phyloP scores from a whole-genome alignment of 495 filamentous ascomycete genomes.

The Penicillium argentinense region DNA sequence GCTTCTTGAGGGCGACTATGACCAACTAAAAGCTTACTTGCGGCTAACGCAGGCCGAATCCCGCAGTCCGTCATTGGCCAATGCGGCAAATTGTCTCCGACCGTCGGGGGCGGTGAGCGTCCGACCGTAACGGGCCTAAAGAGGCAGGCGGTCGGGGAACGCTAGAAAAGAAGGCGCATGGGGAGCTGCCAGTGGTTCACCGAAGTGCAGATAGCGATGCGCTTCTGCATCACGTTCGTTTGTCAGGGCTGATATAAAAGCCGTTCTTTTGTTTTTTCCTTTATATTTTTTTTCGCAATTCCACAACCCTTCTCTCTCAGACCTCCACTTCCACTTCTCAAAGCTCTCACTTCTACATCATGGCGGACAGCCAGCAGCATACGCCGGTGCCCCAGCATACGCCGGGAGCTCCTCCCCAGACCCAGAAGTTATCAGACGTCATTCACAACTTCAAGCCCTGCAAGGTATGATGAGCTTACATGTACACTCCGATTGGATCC shows the following conservation, averaged over 20 bases:
- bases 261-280: constrained; percentile 1
- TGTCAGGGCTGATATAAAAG: background rate
- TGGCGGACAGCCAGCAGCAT: constrained; percentile 35
- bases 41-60: constrained; percentile 22
- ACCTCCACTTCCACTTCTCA: background rate
- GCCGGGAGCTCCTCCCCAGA: constrained; percentile 31
- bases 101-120: constrained; percentile 22
- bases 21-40: constrained; percentile 26
- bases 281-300: background rate
- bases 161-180: constrained; percentile 22
- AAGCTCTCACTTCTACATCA: constrained; percentile 10
- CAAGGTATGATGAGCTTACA: constrained; percentile 40
- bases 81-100: constrained; percentile 17
- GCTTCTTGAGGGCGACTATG: constrained; percentile 7
- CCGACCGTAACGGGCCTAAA: constrained; percentile 4
- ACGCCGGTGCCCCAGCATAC: constrained; percentile 17
- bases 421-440: constrained; percentile 47
- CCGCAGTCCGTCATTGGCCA: constrained; percentile 17
- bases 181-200: constrained; percentile 18
- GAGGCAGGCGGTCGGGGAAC: background rate
- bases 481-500: background rate
- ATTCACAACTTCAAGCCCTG: constrained; percentile 46
- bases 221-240: background rate
- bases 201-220: constrained; percentile 10
- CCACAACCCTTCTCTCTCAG: background rate